A percentile compares a stretch with the other conserved stretches of the same genome.
Evolutionary conservation across 2,329 filamentous ascomycete genomes (phyloP).

Genomic region (Fusarium dimerum): DNA sequence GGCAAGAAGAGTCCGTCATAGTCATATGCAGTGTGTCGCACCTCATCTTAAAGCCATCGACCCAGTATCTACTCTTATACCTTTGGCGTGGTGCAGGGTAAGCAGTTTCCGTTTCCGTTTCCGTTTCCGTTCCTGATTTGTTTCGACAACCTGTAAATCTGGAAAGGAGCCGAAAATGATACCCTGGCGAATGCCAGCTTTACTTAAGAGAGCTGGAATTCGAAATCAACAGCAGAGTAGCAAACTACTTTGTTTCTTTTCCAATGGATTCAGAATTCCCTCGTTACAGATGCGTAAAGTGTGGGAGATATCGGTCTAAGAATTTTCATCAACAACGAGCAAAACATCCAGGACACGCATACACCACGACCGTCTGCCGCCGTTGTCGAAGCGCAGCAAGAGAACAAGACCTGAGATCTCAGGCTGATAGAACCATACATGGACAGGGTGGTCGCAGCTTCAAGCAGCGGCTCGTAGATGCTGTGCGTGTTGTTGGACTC

Average conservation of each 20-base stretch:
- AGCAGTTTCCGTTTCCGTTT: neutral
- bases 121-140: neutral
- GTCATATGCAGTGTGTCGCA: neutral
- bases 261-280: no score
- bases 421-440: neutral
- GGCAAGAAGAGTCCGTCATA: neutral
- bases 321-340: slow-evolving; percentile 9
- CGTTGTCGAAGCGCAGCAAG: slow-evolving; percentile 1
- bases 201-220: no score
- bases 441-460: neutral
- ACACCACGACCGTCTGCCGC: slow-evolving; percentile 6
- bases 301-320: slow-evolving; percentile 2
- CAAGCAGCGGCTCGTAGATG: neutral
- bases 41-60: neutral
- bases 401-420: neutral
- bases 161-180: neutral
- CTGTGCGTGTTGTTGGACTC: neutral
- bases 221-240: no score
- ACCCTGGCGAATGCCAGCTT: neutral
- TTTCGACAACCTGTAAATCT: neutral
- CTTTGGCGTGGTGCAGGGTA: neutral
- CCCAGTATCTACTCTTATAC: no score
- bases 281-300: no score
- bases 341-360: slow-evolving; percentile 4
- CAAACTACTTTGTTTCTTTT: no score